A percentile compares a stretch with the other conserved stretches of the same genome.
phyloP scores from a whole-genome alignment of 2,329 filamentous ascomycete species.

The Myriosclerotinia duriaeana region DNA sequence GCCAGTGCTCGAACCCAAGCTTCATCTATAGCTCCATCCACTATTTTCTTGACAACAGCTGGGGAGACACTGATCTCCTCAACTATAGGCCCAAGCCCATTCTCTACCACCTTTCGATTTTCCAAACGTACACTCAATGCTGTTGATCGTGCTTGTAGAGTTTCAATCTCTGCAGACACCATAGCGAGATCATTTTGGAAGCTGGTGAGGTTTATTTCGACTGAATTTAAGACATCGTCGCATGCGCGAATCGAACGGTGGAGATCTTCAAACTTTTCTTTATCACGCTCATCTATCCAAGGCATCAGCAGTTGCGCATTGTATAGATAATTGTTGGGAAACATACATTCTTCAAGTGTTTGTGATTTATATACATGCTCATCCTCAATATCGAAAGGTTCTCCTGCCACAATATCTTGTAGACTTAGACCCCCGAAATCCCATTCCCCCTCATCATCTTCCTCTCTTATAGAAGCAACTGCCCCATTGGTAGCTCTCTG shows the following conservation, averaged over 20 bases:
- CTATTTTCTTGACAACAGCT: conserved; percentile 77
- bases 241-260: conserved; percentile 87
- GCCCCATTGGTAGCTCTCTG: conserved; percentile 18
- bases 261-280: conserved; percentile 82
- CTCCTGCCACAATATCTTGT: conserved; percentile 50
- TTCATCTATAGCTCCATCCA: conserved; percentile 86
- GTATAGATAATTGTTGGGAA: conserved; percentile 20
- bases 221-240: conserved; percentile 88
- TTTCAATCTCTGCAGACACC: conserved; percentile 94
- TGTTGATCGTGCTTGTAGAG: conserved; percentile 80
- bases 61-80: conserved; percentile 91
- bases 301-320: conserved; percentile 25
- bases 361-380: conserved; percentile 52
- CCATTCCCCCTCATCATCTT: conserved; percentile 64
- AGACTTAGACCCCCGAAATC: conserved; percentile 79
- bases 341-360: conserved; percentile 71
- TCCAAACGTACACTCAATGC: conserved; percentile 81
- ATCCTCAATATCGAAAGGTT: conserved; percentile 23
- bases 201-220: conserved; percentile 86
- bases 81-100: conserved; percentile 79
- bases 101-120: conserved; percentile 87
- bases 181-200: conserved; percentile 91
- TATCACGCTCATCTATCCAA: conserved; percentile 69
- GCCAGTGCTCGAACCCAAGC: conserved; percentile 79
- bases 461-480: conserved; percentile 42